Base-by-base conservation (phyloP, 1,284 basidiomycete species). In the Sparassis latifolia region DNA sequence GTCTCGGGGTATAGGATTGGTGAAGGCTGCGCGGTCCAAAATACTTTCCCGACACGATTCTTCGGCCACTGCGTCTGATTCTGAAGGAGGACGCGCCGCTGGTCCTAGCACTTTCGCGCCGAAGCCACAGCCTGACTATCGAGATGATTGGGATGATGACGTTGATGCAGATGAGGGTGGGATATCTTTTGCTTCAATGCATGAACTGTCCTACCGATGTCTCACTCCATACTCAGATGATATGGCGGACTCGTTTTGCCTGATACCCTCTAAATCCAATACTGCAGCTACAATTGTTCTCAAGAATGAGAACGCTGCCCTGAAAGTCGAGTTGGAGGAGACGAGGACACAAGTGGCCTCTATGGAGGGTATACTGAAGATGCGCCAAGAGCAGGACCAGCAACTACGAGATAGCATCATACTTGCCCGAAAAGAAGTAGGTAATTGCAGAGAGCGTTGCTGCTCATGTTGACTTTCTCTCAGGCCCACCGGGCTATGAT, bases 401-500 rank as follows among this genome's bases (percentile, higher is more conserved):
- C 78, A 87, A 44, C 66, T 91, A 51, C 80, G 86, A 20, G 88
- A 89, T 57, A 87, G 86, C 58, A 88, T 90, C 58, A 78, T 83
- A 55, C 73, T 84, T 65, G 88, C 86, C 3, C 79, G 84, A n/a
- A 79, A 81, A 68, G 87, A 91, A 74, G 88, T 84, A 47, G 32
- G 58, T 55, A 53, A 12, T 29, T 44, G 10, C 33, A 40, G 48
- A 47, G 38, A 53, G 54, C 28, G 33, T 31, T 33, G 38, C 44
- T 55, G 30, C 41, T 44, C 5, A 32, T 29, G 37, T n/a, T 44
- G 44, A 33, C 42, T 50, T 32, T 47, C 33, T 48, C 51, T 29
- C 53, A 89, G 86, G 88, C 87, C 29, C 87, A 89, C 61, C 78
- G 82, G 32, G 86, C 78, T 7, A 84, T 89, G 78, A 81, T 84